phyloP scores from a whole-genome alignment of 306 rosid genomes.

The Glycine tomentella region DNA sequence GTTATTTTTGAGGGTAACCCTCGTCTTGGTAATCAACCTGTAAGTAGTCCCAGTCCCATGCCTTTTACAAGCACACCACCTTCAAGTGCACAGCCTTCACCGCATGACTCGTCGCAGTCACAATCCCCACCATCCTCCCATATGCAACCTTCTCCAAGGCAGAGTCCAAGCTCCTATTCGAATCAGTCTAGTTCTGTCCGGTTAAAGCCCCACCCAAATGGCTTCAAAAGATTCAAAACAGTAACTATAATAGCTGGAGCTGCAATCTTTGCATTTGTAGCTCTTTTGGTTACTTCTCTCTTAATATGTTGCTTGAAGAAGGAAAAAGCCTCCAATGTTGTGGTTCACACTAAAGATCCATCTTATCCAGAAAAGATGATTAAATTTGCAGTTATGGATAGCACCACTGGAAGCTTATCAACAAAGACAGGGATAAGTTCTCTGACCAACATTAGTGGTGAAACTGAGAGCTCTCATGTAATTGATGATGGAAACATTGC shows the following conservation, averaged over 20 bases:
- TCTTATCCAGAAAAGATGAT: conserved; percentile 57
- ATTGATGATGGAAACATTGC: conserved; percentile 58
- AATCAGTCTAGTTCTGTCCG: conserved; percentile 40
- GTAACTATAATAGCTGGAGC: conserved; percentile 47
- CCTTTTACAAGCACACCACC: conserved; percentile 53
- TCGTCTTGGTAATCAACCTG: conserved; percentile 53
- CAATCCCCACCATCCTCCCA: conserved; percentile 38
- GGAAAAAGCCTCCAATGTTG: conserved; percentile 48
- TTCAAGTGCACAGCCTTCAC: conserved; percentile 47
- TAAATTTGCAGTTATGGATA: conserved; percentile 58
- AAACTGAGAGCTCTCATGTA: conserved; percentile 54
- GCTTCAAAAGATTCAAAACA: conserved; percentile 43
- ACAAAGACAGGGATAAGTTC: conserved; percentile 59
- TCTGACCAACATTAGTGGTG: conserved; percentile 56
- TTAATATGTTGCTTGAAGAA: conserved; percentile 55
- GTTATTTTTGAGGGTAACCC: conserved; percentile 65
- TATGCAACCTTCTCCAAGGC: conserved; percentile 39
- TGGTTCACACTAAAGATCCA: conserved; percentile 63
- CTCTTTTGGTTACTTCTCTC: conserved; percentile 50
- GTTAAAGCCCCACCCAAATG: conserved; percentile 40
- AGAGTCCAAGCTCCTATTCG: conserved; percentile 37
- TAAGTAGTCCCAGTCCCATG: conserved; percentile 48
- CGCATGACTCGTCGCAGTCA: conserved; percentile 12
- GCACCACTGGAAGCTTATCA: conserved; percentile 56
- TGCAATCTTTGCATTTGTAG: conserved; percentile 35